A percentile compares a stretch with the other conserved stretches of the same genome.
These are phyloP conservation scores for Pseudoscleropodium purum DNA, from an alignment of 225 moss, liverwort and hornwort species.

Conservation along the genomic window DNA sequence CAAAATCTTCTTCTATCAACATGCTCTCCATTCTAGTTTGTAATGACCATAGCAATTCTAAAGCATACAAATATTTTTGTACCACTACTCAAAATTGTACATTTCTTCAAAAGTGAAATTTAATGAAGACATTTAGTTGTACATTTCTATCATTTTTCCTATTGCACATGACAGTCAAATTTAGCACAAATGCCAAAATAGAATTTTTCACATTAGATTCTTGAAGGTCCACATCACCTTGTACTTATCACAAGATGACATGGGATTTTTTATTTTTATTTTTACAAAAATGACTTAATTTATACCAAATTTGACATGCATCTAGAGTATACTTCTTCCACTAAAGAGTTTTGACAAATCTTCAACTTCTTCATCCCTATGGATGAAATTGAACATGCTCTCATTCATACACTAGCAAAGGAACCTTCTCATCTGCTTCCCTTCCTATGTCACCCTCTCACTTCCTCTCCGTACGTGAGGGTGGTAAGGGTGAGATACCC, in stretches of 20 bases:
- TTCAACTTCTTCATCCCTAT: background rate
- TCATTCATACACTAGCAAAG: background rate
- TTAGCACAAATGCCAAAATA: background rate
- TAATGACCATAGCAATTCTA: background rate
- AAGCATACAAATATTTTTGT: background rate
- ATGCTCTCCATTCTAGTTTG: background rate
- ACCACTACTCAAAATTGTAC: background rate
- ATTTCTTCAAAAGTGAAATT: background rate
- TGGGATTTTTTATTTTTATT: no score
- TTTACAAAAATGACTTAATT: no score
- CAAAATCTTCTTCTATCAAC: background rate
- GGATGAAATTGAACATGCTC: background rate
- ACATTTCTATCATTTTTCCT: background rate
- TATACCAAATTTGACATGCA: background rate
- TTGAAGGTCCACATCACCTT: background rate
- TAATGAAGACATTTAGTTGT: background rate
- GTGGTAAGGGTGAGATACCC: background rate
- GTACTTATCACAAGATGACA: background rate
- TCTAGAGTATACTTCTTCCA: background rate
- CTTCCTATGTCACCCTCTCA: background rate
- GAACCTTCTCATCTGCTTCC: background rate
- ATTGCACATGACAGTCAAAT: rapidly evolving
- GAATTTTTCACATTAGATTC: background rate
- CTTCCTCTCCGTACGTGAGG: background rate
- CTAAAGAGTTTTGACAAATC: background rate